Evolutionary conservation across 1,139 yeast species (phyloP).

Genomic region (Pichia sp.): DNA sequence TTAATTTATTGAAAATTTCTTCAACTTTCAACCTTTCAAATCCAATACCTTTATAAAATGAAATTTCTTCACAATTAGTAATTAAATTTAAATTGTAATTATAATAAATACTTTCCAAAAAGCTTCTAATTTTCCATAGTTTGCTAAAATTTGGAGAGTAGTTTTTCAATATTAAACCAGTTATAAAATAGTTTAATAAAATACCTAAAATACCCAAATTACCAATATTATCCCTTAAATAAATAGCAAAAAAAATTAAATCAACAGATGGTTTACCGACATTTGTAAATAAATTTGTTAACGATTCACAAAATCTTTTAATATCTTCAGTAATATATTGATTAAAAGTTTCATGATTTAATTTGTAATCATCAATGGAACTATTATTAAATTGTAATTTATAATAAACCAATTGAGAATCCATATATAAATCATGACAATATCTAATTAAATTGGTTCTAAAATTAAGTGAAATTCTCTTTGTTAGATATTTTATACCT

Average conservation of each 20-base stretch:
- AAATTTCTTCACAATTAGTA: constrained; percentile 88
- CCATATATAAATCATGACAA: constrained; percentile 85
- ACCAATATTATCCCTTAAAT: constrained; percentile 79
- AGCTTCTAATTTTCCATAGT: constrained; percentile 64
- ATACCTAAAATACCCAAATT: constrained; percentile 79
- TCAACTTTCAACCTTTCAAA: constrained; percentile 67
- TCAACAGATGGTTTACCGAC: constrained; percentile 92
- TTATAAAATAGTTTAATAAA: constrained; percentile 69
- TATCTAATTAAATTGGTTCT: constrained; percentile 80
- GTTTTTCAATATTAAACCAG: constrained; percentile 68
- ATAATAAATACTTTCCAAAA: constrained; percentile 83
- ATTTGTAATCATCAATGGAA: constrained; percentile 21
- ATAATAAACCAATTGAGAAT: constrained; percentile 74
- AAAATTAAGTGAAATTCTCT: constrained; percentile 73
- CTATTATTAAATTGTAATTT: constrained; percentile 51
- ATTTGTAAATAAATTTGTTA: constrained; percentile 77
- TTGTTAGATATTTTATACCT: constrained; percentile 76
- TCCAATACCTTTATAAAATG: constrained; percentile 86
- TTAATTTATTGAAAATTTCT: constrained; percentile 51
- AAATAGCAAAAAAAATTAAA: constrained; percentile 77
- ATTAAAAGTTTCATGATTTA: constrained; percentile 45
- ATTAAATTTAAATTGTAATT: constrained; percentile 81
- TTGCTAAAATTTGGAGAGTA: constrained; percentile 86
- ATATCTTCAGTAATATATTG: constrained; percentile 86
- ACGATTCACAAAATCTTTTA: constrained; percentile 72